phyloP scores from a whole-genome alignment of 2,329 filamentous ascomycete species.

The Trichophyton mentagrophytes region DNA sequence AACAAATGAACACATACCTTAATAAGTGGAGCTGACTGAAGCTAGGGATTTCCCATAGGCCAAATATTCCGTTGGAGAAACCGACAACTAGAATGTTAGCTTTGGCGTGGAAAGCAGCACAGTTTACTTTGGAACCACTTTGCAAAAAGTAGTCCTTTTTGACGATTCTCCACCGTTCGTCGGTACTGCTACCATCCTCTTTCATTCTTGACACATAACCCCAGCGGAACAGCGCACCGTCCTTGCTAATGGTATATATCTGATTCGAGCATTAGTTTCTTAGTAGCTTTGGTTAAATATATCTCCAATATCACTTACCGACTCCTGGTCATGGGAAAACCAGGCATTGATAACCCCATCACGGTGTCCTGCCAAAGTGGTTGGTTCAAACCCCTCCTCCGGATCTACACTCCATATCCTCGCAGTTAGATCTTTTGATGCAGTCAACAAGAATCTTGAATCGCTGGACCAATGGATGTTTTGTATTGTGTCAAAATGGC shows the following conservation, averaged over 20 bases:
- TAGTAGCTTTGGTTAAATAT: background rate
- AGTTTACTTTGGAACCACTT: conserved; percentile 71
- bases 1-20: conserved; percentile 26
- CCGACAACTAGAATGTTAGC: conserved; percentile 91
- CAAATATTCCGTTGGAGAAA: conserved; percentile 89
- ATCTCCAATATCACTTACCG: conserved; percentile 27
- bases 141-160: conserved; percentile 91
- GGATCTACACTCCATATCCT: conserved; percentile 87
- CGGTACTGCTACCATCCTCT: conserved; percentile 48
- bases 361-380: conserved; percentile 78
- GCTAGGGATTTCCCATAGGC: conserved; percentile 86
- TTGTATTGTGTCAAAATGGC: conserved; percentile 76
- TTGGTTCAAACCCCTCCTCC: conserved; percentile 79
- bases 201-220: conserved; percentile 57
- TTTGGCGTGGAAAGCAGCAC: conserved; percentile 74
- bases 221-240: conserved; percentile 94
- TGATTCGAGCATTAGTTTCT: conserved; percentile 14
- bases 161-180: conserved; percentile 82
- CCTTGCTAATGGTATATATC: conserved; percentile 92
- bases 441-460: conserved; percentile 84
- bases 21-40: conserved; percentile 89
- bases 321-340: conserved; percentile 90
- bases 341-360: conserved; percentile 88
- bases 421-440: conserved; percentile 83
- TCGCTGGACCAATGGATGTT: conserved; percentile 93